phyloP scores from a whole-genome alignment of 495 filamentous ascomycete genomes.

The Corynascus novoguineensis region DNA sequence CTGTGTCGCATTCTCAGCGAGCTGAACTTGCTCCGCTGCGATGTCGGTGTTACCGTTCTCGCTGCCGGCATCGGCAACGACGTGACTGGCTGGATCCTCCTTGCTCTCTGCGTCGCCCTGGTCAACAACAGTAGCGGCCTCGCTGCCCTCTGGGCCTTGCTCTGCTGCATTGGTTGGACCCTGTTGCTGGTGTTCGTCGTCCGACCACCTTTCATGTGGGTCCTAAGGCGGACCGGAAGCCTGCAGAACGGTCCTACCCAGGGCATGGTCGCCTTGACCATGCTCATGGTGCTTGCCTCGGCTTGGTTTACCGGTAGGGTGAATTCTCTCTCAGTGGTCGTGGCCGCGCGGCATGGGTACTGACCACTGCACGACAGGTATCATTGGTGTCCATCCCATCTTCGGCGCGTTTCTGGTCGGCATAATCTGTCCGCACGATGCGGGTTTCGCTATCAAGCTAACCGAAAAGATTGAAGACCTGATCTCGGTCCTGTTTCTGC shows the following conservation, averaged over 20 bases:
- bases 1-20: constrained; percentile 92
- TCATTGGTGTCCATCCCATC: constrained; percentile 84
- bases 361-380: constrained; percentile 44
- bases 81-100: constrained; percentile 83
- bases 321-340: not conserved
- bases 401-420: constrained; percentile 86
- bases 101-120: constrained; percentile 88
- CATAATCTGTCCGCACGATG: constrained; percentile 88
- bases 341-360: not conserved
- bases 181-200: constrained; percentile 72
- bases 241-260: constrained; percentile 90
- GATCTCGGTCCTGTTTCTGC: constrained; percentile 80
- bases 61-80: constrained; percentile 96
- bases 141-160: constrained; percentile 79
- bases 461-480: constrained; percentile 97
- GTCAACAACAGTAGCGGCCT: constrained; percentile 84
- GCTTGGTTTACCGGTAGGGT: constrained; percentile 80
- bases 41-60: constrained; percentile 84
- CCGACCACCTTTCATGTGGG: constrained; percentile 70
- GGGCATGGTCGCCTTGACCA: constrained; percentile 72
- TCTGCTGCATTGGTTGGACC: constrained; percentile 69
- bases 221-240: constrained; percentile 66
- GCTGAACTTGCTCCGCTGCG: constrained; percentile 76
- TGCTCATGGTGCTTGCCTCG: constrained; percentile 72
- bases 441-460: constrained; percentile 88